Base-by-base conservation (phyloP, 306 rosid species). In the Cucurbita maxima region DNA sequence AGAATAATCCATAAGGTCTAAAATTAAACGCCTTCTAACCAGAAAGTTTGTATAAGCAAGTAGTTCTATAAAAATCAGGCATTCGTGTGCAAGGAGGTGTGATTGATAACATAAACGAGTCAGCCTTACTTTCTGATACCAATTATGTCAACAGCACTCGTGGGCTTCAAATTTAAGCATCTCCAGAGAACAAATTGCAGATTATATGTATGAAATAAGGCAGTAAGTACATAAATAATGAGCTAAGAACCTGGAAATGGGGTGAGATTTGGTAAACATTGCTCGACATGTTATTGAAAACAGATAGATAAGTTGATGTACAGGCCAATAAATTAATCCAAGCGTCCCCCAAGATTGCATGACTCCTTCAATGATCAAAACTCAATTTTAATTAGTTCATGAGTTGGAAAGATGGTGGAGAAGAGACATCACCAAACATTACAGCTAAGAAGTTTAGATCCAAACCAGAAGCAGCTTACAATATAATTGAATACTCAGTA, bases 361-460 rank as follows among this genome's bases (percentile, higher is more conserved):
- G 41, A 51, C 56, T 15, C 20, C 56, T 5, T 20, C 7, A 15
- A 51, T 5, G 19, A 51, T 51, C 14, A 51, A 51, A 51, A 6
- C 56, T 14, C 9, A 5, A 51, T 18, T 51, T 51, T 51, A 15
- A 51, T 51, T 51, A 51, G 56, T 5, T 51, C 15, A 15, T 51
- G 19, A 51, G 56, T 51, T 51, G 56, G 20, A 51, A 51, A 15
- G 56, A 51, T 51, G 56, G 56, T 51, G 56, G 9, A 51, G 56
- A 51, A 51, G 56, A 51, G 56, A 51, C 56, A 51, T 51, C 56
- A 16, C n/a, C 19, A 51, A 51, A 71, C 82, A 82, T 70, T 30
- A 56, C 79, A 53, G 63, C 40, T 40, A 71, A n/a, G 19, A 68
- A 52, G 72, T 55, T 44, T 63, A 70, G 77, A 78, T 78, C 86